These are phyloP conservation scores for Monilinia vaccinii-corymbosi DNA, from an alignment of 2,329 filamentous ascomycete species.

Conservation along the genomic window DNA sequence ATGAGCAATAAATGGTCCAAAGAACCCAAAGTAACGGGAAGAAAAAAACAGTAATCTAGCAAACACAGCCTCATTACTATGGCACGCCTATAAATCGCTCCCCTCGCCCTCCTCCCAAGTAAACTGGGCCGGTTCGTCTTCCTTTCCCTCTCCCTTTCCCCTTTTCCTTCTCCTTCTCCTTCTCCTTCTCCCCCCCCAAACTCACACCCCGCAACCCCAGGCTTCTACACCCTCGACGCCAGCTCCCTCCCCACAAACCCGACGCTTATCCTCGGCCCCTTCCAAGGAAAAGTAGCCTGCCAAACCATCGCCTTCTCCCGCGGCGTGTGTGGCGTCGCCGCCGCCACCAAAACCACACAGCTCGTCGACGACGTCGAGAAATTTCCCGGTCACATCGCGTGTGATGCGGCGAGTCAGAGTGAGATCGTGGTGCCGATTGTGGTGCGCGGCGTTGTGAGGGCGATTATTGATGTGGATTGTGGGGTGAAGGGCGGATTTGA, in stretches of 20 bases:
- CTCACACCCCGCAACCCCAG: constrained; percentile 31
- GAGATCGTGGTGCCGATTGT: constrained; percentile 72
- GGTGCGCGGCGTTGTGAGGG: constrained; percentile 44
- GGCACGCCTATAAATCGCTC: constrained; percentile 71
- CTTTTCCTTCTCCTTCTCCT: neutral
- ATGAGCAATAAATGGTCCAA: neutral
- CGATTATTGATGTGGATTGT: constrained; percentile 76
- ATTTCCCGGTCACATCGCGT: constrained; percentile 76
- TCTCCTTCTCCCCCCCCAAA: neutral
- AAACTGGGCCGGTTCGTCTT: constrained; percentile 61
- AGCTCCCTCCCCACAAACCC: constrained; percentile 32
- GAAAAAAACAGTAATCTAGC: constrained; percentile 56
- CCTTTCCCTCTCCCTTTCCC: neutral
- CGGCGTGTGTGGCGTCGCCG: constrained; percentile 69
- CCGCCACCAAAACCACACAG: constrained; percentile 50
- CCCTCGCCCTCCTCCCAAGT: constrained; percentile 54
- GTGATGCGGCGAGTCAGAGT: constrained; percentile 65
- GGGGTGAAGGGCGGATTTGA: constrained; percentile 58
- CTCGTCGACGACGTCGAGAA: constrained; percentile 60
- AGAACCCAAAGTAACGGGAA: neutral
- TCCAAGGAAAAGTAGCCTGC: constrained; percentile 73
- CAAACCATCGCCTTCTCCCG: constrained; percentile 65
- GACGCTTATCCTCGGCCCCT: constrained; percentile 67
- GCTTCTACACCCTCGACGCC: constrained; percentile 64
- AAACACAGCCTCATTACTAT: constrained; percentile 66